Base-by-base conservation (phyloP, 768 basidiomycete genomes). In the Boletus sp. region DNA sequence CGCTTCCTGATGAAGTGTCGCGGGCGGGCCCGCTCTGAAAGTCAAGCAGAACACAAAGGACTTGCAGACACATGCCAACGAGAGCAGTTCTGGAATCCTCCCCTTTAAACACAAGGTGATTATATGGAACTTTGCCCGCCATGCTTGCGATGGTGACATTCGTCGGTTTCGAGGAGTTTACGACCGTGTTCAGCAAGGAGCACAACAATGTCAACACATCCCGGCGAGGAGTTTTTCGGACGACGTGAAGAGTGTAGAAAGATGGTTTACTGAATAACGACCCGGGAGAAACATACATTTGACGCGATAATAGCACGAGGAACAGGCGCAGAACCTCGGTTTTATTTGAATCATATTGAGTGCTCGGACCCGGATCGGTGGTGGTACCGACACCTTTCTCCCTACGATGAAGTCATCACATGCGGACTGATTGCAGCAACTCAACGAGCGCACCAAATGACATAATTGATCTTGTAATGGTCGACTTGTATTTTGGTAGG, bases 331-430 rank as follows among this genome's bases (percentile, higher is more conserved):
- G 78, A 37, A 98, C 89, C 75, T 98, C 94, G 2, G 84, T 85
- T 68, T 90, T 94, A 76, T 94, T 92, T 50, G 75, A 77, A 67
- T 97, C 93, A 52, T 85, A 82, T 28, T 78, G 77, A 61, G 80
- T 80, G 63, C 75, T 81, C 8, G 84, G 77, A 0, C 86, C 87
- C 8, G 84, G 81, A 67, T 91, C 87, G 37, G 81, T 77, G 2
- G 93, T 92, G 2, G 93, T 93, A 12, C 97, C 96, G 24, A 99
- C 83, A 12, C 96, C 96, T 66, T 89, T 93, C 77, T 97, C 94
- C 96, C 96, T 94, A 55, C 30, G 20, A 40, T 45, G 29, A 42
- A 47, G 36, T 54, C 39, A 32, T 63, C 29, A 63, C 29, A 41
- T 52, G 58, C 37, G n/a, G 3, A 52, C 18, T 33, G 47, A 40